Evolutionary conservation across 2,329 filamentous ascomycete species (phyloP).

Genomic region (Cladosporium sp.): DNA sequence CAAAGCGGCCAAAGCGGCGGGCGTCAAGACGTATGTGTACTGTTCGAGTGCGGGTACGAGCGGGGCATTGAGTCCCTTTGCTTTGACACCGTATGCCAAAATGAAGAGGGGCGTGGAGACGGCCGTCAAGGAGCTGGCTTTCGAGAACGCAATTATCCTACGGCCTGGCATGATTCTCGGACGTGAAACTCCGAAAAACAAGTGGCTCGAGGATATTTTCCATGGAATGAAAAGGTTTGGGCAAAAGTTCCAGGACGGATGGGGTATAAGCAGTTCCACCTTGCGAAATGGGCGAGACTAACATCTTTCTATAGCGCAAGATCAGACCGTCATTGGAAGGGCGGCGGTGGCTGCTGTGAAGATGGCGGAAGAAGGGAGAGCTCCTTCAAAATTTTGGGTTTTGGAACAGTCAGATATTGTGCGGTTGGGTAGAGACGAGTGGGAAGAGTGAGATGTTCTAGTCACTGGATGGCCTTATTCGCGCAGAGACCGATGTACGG

Average conservation of each 20-base stretch:
- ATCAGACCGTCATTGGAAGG: conserved; percentile 18
- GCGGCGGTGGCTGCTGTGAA: conserved; percentile 16
- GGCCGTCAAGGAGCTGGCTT: conserved; percentile 32
- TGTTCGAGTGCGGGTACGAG: conserved; percentile 34
- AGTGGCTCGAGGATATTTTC: conserved; percentile 21
- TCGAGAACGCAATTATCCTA: conserved; percentile 35
- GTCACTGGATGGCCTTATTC: too few relatives aligned
- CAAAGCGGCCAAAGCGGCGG: conserved; percentile 33
- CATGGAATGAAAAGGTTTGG: conserved; percentile 16
- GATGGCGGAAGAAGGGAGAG: conserved; percentile 17
- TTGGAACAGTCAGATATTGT: conserved; percentile 19
- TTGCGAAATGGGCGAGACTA: not conserved
- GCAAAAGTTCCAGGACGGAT: conserved; percentile 17
- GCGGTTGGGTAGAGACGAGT: conserved; percentile 16
- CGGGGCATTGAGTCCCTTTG: conserved; percentile 24
- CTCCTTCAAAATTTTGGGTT: conserved; percentile 18
- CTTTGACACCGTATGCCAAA: conserved; percentile 31
- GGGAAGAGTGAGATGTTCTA: conserved; percentile 17
- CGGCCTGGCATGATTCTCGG: conserved; percentile 35
- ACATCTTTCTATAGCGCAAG: conserved; percentile 13
- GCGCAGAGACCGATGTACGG: too few relatives aligned
- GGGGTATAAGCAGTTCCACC: not conserved
- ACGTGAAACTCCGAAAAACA: conserved; percentile 18
- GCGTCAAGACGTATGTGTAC: conserved; percentile 34
- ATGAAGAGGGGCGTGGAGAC: conserved; percentile 38